Conservation (phyloP, 2,329 filamentous ascomycete genomes). For the Fusarium abutilonis region DNA sequence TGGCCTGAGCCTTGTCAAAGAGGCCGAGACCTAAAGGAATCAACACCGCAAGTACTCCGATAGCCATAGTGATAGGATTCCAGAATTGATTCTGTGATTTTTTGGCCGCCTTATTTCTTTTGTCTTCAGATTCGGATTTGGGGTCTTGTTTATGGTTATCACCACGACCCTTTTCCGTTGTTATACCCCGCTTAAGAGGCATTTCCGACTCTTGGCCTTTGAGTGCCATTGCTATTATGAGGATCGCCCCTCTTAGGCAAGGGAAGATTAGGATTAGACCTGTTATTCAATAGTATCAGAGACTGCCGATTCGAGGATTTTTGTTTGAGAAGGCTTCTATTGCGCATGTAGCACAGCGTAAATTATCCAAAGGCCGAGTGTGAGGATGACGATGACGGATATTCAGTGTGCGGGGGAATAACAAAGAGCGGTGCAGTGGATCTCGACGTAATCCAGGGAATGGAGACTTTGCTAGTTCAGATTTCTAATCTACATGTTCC, state of each 20-base stretch:
- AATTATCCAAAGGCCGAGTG: not conserved
- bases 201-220: not conserved
- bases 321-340: not conserved
- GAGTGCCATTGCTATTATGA: not conserved
- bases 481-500: too few species aligned
- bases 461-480: too few species aligned
- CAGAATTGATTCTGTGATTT: not conserved
- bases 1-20: conserved; percentile 1
- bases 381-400: not conserved
- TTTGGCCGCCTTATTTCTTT: too few species aligned
- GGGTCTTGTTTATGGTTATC: not conserved
- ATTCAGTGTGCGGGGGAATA: not conserved
- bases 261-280: not conserved
- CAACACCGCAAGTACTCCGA: conserved; percentile 4
- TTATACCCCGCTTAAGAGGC: conserved; percentile 21
- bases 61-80: not conserved
- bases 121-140: not conserved
- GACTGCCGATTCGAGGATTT: not conserved
- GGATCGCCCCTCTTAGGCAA: not conserved
- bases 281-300: not conserved
- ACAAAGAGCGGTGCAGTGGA: not conserved
- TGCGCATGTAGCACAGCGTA: not conserved
- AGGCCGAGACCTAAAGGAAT: conserved; percentile 4
- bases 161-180: not conserved
- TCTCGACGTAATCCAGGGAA: not conserved